phyloP scores from a whole-genome alignment of 768 basidiomycete species.

The Saitozyma podzolica region DNA sequence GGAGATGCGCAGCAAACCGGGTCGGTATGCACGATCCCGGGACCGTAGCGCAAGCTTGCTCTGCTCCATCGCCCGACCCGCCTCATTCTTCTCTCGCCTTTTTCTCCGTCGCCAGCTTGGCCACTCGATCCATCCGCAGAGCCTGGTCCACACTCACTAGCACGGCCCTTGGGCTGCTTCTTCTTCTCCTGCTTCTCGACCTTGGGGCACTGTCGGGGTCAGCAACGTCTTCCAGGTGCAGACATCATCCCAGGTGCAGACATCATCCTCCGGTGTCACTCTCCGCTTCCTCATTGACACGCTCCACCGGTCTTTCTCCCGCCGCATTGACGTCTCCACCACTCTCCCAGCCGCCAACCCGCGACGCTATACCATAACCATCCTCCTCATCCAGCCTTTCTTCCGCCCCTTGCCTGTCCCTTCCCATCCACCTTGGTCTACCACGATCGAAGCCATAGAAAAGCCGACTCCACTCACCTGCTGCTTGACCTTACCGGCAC shows the following conservation, averaged over 20 bases:
- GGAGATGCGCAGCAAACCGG: not conserved
- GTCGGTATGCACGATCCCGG: not conserved
- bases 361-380: no score
- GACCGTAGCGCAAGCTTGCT: no score
- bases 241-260: no score
- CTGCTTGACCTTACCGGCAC: conserved; percentile 99
- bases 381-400: no score
- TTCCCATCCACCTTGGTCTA: no score
- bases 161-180: conserved; percentile 95
- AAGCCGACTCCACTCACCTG: conserved; percentile 54
- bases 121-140: not conserved
- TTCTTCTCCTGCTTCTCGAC: conserved; percentile 99
- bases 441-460: no score
- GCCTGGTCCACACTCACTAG: conserved; percentile 56
- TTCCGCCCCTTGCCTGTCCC: no score
- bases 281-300: not conserved
- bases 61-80: no score
- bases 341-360: not conserved
- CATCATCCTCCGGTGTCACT: no score
- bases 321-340: not conserved
- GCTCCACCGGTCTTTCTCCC: not conserved
- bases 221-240: conserved; percentile 8
- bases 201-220: conserved; percentile 68
- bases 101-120: not conserved
- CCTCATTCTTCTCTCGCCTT: not conserved